These are phyloP conservation scores for Leccinum boreale DNA, from an alignment of 768 basidiomycete species.

Conservation along the genomic window DNA sequence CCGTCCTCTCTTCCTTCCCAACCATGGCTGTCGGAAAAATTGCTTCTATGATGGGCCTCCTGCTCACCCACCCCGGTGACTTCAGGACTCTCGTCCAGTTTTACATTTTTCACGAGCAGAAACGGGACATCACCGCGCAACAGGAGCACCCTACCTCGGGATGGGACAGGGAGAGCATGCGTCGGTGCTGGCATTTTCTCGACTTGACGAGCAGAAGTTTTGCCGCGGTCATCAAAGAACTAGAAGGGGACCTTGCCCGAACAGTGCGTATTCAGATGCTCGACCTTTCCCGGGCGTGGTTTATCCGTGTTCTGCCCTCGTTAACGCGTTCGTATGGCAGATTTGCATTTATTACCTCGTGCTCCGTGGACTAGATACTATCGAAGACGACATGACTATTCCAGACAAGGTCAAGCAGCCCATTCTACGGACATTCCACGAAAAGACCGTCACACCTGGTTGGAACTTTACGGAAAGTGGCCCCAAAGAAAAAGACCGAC, in stretches of 20 bases:
- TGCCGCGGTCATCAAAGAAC: slow-evolving; percentile 89
- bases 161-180: slow-evolving; percentile 86
- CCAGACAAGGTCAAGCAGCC: slow-evolving; percentile 84
- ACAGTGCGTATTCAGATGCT: slow-evolving; percentile 55
- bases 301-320: neutral
- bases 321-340: slow-evolving; percentile 38
- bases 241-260: slow-evolving; percentile 92
- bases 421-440: slow-evolving; percentile 77
- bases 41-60: slow-evolving; percentile 57
- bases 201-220: slow-evolving; percentile 90
- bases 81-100: slow-evolving; percentile 82
- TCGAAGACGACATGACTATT: slow-evolving; percentile 98
- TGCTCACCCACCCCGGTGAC: slow-evolving; percentile 79
- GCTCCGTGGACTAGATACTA: slow-evolving; percentile 90
- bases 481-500: slow-evolving; percentile 84
- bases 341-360: slow-evolving; percentile 95
- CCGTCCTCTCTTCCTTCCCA: neutral
- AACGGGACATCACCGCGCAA: slow-evolving; percentile 76
- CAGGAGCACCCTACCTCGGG: slow-evolving; percentile 77
- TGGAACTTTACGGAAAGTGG: slow-evolving; percentile 85
- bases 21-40: slow-evolving; percentile 47
- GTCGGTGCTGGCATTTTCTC: slow-evolving; percentile 84
- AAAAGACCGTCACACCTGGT: slow-evolving; percentile 73
- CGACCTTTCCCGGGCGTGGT: neutral
- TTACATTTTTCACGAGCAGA: slow-evolving; percentile 75